Conservation (phyloP, 441 rosid species). For the Flueggea neowawraea region DNA sequence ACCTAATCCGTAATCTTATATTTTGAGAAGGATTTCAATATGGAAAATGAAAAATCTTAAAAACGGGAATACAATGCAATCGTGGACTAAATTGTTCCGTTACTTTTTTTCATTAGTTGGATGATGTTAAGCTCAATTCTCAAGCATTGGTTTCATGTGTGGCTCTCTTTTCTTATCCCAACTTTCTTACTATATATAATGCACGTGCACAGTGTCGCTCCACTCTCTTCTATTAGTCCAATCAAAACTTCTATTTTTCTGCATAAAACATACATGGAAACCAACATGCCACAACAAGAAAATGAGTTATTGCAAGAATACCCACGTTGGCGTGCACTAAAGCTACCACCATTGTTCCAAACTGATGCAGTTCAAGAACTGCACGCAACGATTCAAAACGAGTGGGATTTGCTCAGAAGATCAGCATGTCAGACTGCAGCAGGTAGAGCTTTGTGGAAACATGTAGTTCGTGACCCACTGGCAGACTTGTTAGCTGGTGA, state of each 20-base stretch:
- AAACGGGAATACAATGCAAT: slow-evolving; percentile 20
- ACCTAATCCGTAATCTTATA: too few relatives aligned
- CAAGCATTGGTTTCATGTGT: slow-evolving; percentile 67
- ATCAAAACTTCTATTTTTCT: slow-evolving; percentile 7
- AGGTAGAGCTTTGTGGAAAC: slow-evolving; percentile 92
- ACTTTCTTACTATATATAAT: slow-evolving; percentile 22
- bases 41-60: slow-evolving; percentile 18
- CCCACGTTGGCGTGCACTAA: slow-evolving; percentile 48
- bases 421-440: slow-evolving; percentile 93
- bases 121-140: slow-evolving; percentile 37
- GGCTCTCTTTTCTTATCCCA: slow-evolving; percentile 98
- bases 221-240: slow-evolving; percentile 13
- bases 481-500: slow-evolving; percentile 87
- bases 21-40: slow-evolving; percentile 28
- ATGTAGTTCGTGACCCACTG: slow-evolving; percentile 64
- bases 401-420: slow-evolving; percentile 61
- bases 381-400: slow-evolving; percentile 55
- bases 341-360: slow-evolving; percentile 47
- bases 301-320: slow-evolving; percentile 27
- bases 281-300: slow-evolving; percentile 46
- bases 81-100: slow-evolving; percentile 57
- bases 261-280: slow-evolving; percentile 1
- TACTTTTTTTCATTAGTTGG: slow-evolving; percentile 36
- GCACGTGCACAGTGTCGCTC: slow-evolving; percentile 25
- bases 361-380: slow-evolving; percentile 46